Percentiles rank a stretch among this genome's conserved stretches.
These are phyloP conservation scores for Colletotrichum melonis DNA, from an alignment of 2,329 filamentous ascomycete species.

Conservation along the genomic window DNA sequence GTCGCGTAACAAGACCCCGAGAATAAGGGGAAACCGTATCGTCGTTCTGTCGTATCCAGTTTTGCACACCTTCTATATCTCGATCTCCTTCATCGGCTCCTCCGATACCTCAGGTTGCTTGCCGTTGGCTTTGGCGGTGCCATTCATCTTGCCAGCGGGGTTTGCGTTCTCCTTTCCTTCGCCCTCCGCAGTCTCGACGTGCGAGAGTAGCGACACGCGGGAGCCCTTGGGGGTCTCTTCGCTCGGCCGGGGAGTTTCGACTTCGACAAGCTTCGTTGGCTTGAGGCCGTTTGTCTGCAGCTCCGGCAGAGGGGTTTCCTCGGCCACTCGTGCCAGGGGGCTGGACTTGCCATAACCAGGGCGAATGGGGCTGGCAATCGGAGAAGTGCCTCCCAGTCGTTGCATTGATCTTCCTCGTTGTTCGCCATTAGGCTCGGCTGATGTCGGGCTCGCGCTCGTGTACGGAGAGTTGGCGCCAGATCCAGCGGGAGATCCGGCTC, in stretches of 20 bases:
- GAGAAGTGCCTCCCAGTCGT: conserved; percentile 73
- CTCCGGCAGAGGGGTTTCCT: conserved; percentile 66
- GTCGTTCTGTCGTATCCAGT: conserved; percentile 42
- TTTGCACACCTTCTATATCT: conserved; percentile 58
- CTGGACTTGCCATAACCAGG: conserved; percentile 73
- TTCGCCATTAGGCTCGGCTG: conserved; percentile 64
- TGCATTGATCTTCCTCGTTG: conserved; percentile 79
- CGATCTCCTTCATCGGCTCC: conserved; percentile 70
- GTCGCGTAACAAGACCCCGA: conserved; percentile 31
- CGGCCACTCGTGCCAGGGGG: conserved; percentile 79
- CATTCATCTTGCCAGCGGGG: conserved; percentile 50
- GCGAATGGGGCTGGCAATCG: conserved; percentile 72
- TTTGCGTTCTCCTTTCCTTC: conserved; percentile 51
- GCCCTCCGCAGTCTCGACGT: conserved; percentile 48
- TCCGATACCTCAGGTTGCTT: conserved; percentile 58
- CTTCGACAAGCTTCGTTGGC: conserved; percentile 65
- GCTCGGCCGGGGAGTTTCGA: conserved; percentile 64
- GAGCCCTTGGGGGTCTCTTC: conserved; percentile 53
- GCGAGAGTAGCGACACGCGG: conserved; percentile 45
- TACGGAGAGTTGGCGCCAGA: conserved; percentile 71
- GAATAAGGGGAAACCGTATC: conserved; percentile 37
- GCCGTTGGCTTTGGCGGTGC: conserved; percentile 51
- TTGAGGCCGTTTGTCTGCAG: conserved; percentile 50
- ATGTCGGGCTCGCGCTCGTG: conserved; percentile 59
- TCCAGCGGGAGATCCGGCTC: conserved; percentile 57